A percentile compares a stretch with the other conserved stretches of the same genome.
phyloP scores from a whole-genome alignment of 345 rosid genomes.

The Corchorus capsularis region DNA sequence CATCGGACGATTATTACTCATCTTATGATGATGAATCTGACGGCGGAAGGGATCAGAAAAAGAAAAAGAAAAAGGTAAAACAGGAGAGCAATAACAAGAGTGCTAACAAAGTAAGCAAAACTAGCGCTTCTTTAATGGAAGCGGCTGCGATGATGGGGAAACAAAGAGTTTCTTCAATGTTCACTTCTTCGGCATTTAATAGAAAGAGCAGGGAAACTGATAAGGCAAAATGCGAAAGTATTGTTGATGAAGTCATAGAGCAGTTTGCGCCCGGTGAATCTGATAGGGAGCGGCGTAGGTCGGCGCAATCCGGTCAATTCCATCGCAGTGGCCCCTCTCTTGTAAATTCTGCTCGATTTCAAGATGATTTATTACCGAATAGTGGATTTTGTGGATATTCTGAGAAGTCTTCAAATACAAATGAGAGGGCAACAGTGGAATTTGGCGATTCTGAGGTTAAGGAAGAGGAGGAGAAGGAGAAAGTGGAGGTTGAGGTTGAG shows the following conservation, averaged over 20 bases:
- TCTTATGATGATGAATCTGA: conserved; percentile 80
- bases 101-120: conserved; percentile 48
- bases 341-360: conserved; percentile 29
- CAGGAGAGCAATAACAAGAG: conserved; percentile 52
- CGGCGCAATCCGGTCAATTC: conserved; percentile 33
- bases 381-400: conserved; percentile 18
- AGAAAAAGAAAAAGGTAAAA: conserved; percentile 53
- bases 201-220: conserved; percentile 65
- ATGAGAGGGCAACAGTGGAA: not conserved
- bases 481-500: conserved; percentile 31
- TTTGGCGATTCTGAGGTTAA: conserved; percentile 10
- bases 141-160: conserved; percentile 91
- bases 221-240: conserved; percentile 60
- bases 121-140: conserved; percentile 58
- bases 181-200: conserved; percentile 70
- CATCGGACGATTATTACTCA: conserved; percentile 50
- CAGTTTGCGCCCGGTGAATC: conserved; percentile 76
- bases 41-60: conserved; percentile 39
- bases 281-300: conserved; percentile 69
- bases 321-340: conserved; percentile 14
- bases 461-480: conserved; percentile 35
- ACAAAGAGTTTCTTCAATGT: conserved; percentile 80
- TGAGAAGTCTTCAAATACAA: conserved; percentile 23
- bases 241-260: conserved; percentile 78
- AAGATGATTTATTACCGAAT: conserved; percentile 25